Conservation (phyloP, 2,329 filamentous ascomycete species). For the Stachybotrys chlorohalonatus region DNA sequence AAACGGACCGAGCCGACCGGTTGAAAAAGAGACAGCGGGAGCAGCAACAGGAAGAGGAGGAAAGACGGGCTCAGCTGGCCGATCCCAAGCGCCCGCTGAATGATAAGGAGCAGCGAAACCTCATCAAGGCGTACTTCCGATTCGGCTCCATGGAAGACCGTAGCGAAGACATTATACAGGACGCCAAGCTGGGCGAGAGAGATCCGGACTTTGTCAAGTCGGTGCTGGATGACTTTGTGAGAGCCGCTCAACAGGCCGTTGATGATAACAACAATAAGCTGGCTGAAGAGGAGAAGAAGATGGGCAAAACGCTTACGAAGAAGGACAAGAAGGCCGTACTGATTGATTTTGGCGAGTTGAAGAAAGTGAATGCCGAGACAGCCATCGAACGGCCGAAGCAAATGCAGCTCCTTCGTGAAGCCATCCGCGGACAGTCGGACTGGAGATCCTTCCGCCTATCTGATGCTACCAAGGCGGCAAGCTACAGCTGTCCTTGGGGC, state of each 20-base stretch:
- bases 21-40: conserved; percentile 60
- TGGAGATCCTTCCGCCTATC: conserved; percentile 75
- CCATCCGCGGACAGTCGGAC: conserved; percentile 58
- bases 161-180: conserved; percentile 75
- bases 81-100: conserved; percentile 86
- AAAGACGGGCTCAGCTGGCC: conserved; percentile 60
- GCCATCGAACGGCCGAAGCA: conserved; percentile 86
- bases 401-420: conserved; percentile 72
- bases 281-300: conserved; percentile 71
- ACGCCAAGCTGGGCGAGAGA: conserved; percentile 75
- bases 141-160: conserved; percentile 88
- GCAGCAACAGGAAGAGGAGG: conserved; percentile 60
- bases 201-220: conserved; percentile 71
- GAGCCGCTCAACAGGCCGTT: conserved; percentile 46
- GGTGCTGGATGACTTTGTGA: conserved; percentile 67
- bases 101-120: conserved; percentile 86
- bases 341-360: conserved; percentile 88
- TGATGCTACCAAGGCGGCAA: conserved; percentile 85
- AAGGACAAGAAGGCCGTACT: conserved; percentile 97
- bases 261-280: conserved; percentile 62
- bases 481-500: conserved; percentile 89
- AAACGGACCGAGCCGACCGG: conserved; percentile 56
- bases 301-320: conserved; percentile 78
- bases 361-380: conserved; percentile 92
- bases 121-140: conserved; percentile 83